Base-by-base conservation (phyloP, 2,329 filamentous ascomycete species). In the Cadophora gregata region DNA sequence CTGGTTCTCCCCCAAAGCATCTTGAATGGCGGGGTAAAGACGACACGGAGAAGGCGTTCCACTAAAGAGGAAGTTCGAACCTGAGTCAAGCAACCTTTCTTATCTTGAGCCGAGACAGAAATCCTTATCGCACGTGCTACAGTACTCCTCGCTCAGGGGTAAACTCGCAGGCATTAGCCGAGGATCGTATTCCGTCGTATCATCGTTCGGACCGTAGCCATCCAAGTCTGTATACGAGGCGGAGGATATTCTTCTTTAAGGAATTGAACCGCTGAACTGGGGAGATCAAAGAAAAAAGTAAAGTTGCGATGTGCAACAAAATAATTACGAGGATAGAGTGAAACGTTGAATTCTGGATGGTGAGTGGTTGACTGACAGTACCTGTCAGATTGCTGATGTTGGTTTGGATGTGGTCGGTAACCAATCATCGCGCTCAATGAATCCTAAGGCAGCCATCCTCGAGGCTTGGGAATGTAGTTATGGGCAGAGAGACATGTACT, bases 321-420 rank as follows among this genome's bases (percentile, higher is more conserved):
- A 59, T n/a, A 16, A 6, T 19, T 42, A 19, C 19, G 38, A n/a
- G 38, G 5, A 42, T 19, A 16, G 14, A 16, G 2, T 12, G 7
- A n/a, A n/a, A 16, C 12, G 38, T 91, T 55, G 29, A 36, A n/a
- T 50, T 27, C 47, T 50, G 47, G 21, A 24, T 25, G 24, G 16
- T 50, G 21, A 50, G 47, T 50, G 47, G 48, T 27, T 16, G 48
- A 24, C 24, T 16, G 48, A 24, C 24, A 6, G 38, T 42, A 16
- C 8, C 19, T 33, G 27, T 36, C 53, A 24, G 53, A 31, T 36
- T 56, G 9, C 53, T 56, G 53, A 36, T 36, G 9, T 56, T 36
- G 31, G 9, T 56, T 36, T 19, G 24, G n/a, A 56, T 38, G 53
- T 1, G 31, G 1, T 25, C 24, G 53, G 53, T 56, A 38, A 24